phyloP scores from a whole-genome alignment of 1,284 basidiomycete genomes.

The Calocybe gambosa region DNA sequence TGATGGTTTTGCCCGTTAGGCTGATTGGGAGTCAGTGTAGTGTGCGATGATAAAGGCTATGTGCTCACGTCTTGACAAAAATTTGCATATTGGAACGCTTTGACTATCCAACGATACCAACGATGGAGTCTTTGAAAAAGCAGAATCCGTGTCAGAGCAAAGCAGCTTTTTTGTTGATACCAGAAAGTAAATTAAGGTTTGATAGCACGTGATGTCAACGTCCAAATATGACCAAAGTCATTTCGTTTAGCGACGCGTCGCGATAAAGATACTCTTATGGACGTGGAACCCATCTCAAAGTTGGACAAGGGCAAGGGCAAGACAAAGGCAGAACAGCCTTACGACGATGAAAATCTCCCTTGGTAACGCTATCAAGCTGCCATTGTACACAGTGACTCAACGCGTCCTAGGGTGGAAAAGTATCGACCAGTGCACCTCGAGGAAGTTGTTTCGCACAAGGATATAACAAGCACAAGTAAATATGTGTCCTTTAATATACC shows the following conservation, averaged over 20 bases:
- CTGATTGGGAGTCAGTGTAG: constrained; percentile 34
- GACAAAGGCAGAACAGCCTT: constrained; percentile 31
- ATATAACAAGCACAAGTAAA: constrained; percentile 89
- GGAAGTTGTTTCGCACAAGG: constrained; percentile 92
- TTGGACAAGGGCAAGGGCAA: constrained; percentile 64
- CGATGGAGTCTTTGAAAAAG: constrained; percentile 87
- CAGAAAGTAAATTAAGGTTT: constrained; percentile 15
- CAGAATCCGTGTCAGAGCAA: constrained; percentile 35
- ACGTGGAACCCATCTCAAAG: constrained; percentile 35
- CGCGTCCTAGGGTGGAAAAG: constrained; percentile 83
- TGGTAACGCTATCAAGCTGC: constrained; percentile 43
- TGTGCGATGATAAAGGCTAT: background rate
- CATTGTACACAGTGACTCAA: constrained; percentile 2
- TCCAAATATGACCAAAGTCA: constrained; percentile 9
- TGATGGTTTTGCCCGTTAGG: constrained; percentile 99
- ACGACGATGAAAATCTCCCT: constrained; percentile 61
- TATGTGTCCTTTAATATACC: background rate
- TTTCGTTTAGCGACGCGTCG: constrained; percentile 14
- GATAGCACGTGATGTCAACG: constrained; percentile 4
- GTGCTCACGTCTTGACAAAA: constrained; percentile 88
- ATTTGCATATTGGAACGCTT: constrained; percentile 81
- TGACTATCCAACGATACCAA: constrained; percentile 79
- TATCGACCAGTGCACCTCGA: constrained; percentile 84
- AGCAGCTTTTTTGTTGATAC: constrained; percentile 14
- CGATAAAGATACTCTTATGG: constrained; percentile 52